Base-by-base conservation (phyloP, 441 rosid species). In the Oxalis stricta region DNA sequence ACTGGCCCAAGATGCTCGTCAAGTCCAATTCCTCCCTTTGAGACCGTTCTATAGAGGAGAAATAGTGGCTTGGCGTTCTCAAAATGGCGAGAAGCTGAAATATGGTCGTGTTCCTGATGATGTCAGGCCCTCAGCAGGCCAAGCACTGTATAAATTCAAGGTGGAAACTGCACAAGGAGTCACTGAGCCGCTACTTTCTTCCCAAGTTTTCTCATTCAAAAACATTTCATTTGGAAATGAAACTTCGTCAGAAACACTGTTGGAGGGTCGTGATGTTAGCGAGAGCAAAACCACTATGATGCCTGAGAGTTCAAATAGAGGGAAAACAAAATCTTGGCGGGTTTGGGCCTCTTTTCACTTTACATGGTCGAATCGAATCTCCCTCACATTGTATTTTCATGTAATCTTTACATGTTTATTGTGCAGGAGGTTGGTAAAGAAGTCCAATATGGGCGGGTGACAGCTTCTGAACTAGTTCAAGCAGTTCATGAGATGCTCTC, bases 401-500 rank as follows among this genome's bases (percentile, higher is more conserved):
- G n/a, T n/a, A n/a, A n/a, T n/a, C n/a, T n/a, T n/a, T n/a, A n/a
- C n/a, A n/a, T n/a, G n/a, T n/a, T n/a, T n/a, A n/a, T n/a, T n/a
- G n/a, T n/a, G n/a, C 22, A 55, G 61, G 82, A 83, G 82, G 72
- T 68, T 23, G 52, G 57, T 35, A 70, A 68, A 57, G 80, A 79
- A 57, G 72, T 53, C 33, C 78, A 66, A 50, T 76, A 71, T 42
- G 98, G 93, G 24, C 70, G 76, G 39, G 96, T 91, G 44, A 78
- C 96, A 18, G 79, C 98, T 41, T 67, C 58, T 48, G 98, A 91
- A 65, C 57, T 85, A 53, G 93, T 91, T 39, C 79, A 77, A 54
- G 99, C 96, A 30, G 96, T 85, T 38, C 72, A 81, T 33, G 99
- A 86, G 79, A 80, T 91, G 80, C 96, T 91, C 50, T 86, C 93